Percentiles rank a stretch among this genome's conserved stretches.
Conservation (phyloP, 441 rosid genomes). For the Pelargonium myrrhifolium region DNA sequence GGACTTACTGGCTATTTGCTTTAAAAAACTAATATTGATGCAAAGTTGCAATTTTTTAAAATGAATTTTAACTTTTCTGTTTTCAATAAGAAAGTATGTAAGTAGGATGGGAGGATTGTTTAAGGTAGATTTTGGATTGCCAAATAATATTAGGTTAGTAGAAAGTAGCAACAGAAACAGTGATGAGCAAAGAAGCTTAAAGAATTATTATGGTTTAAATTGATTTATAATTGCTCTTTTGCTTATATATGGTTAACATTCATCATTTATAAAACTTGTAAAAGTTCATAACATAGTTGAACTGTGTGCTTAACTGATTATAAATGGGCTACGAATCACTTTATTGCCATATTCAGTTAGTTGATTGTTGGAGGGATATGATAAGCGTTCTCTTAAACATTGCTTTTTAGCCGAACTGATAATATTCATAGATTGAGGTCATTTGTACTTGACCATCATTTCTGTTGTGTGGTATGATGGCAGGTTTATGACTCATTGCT, state of each 20-base stretch:
- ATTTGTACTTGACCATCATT: slow-evolving; percentile 20
- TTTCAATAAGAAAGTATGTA: no score
- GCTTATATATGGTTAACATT: neutral
- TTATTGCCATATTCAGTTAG: neutral
- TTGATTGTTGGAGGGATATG: neutral
- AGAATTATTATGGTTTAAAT: neutral
- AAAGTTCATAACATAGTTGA: neutral
- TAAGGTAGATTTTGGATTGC: no score
- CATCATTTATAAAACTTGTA: neutral
- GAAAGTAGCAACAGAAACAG: neutral
- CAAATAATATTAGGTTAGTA: no score
- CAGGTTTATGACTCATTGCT: slow-evolving; percentile 46
- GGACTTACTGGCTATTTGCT: no score
- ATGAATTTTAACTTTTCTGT: no score
- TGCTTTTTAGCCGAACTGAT: neutral
- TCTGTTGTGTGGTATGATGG: slow-evolving; percentile 31
- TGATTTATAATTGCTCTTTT: neutral
- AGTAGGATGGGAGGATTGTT: no score
- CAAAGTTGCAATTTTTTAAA: no score
- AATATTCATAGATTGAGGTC: slow-evolving; percentile 4
- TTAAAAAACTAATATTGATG: no score
- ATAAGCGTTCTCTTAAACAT: neutral
- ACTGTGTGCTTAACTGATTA: neutral
- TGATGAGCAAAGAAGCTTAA: neutral
- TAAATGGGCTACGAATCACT: neutral